Evolutionary conservation across 192 early-diverging fungal genomes (phyloP), one percentile per base, ranked within the genome.

Genomic region (Coemansia sp.): DNA sequence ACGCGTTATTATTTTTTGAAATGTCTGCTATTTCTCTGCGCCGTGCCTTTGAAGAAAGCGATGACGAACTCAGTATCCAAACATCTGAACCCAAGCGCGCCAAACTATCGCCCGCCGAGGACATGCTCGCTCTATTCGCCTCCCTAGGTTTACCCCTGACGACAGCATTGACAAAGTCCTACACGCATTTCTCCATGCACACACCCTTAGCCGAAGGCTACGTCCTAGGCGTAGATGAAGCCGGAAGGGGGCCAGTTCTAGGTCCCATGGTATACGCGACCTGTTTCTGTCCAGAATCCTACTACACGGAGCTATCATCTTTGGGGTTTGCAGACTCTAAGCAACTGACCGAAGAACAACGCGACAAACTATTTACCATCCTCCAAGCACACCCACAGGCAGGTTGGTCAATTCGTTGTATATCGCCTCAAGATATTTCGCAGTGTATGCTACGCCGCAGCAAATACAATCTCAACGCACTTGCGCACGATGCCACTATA

Each of bases 191-290:
- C 24, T 79, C 82, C 2, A 62, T 61, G 1, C 69, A 66, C 5
- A 18, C 54, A 29, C 47, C 46, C 16, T 6, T 18, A 44, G 22
- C 16, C 43, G 18, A 68, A 6, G 71, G 71, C 27, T 92, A 87
- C 69, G 86, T 93, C 2, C 79, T 98, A 36, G 97, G 98, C 29
- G 93, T 99, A 1, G 98, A 99, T 73, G 98, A 99, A 67, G 98
- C 98, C 27, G 98, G 98, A 9, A 82, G 97, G 15, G 98, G 98
- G 0, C 98, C 98, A 8, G 97, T 98, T 0, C 87, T 98, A 0
- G 94, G 95, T 1, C 95, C 96, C 10, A 99, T 99, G 98, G 97
- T 98, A 0, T 99, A 98, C 77, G 93, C 93, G 1, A 83, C 92
- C n/a, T 91, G 92, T 52, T 98, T 91, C 73, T 92, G 91, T 52